phyloP scores from a whole-genome alignment of 192 early-diverging fungal genomes.

The Backusella psychrophila region DNA sequence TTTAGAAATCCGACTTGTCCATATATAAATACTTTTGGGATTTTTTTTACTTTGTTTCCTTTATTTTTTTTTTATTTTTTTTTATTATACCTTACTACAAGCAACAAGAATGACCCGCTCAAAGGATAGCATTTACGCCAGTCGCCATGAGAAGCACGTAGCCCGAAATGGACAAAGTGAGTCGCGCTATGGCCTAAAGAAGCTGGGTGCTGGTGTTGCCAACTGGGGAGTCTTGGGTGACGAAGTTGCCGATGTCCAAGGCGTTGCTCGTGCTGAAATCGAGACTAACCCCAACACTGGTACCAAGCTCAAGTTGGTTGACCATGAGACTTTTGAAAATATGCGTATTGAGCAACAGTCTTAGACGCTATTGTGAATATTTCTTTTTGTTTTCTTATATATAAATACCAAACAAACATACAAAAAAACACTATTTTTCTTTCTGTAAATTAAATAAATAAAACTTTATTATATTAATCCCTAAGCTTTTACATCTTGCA shows the following conservation, averaged over 20 bases:
- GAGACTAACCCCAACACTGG: not conserved
- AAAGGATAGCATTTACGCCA: not conserved
- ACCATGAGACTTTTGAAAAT: conserved; percentile 20
- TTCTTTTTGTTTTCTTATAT: not conserved
- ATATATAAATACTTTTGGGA: not conserved
- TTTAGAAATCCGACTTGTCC: conserved; percentile 4
- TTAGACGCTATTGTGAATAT: conserved; percentile 3
- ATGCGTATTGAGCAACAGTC: conserved; percentile 9
- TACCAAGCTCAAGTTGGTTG: conserved; percentile 20
- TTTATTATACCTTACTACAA: not conserved
- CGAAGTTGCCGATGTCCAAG: conserved; percentile 19
- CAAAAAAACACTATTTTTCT: too few species aligned
- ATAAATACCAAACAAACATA: not conserved
- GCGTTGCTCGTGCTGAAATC: conserved; percentile 2
- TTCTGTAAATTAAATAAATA: conserved; percentile 13
- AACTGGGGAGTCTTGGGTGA: conserved; percentile 28
- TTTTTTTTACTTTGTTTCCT: not conserved
- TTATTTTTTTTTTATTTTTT: not conserved
- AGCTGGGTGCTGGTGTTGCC: conserved; percentile 21
- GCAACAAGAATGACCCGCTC: conserved; percentile 8
- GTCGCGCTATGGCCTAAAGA: conserved; percentile 12
- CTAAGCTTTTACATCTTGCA: not conserved
- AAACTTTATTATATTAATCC: not conserved
- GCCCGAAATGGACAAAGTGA: conserved; percentile 23
- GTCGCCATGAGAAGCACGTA: conserved; percentile 14